phyloP scores from a whole-genome alignment of 179 eudicot species.

The Kewa caespitosa region DNA sequence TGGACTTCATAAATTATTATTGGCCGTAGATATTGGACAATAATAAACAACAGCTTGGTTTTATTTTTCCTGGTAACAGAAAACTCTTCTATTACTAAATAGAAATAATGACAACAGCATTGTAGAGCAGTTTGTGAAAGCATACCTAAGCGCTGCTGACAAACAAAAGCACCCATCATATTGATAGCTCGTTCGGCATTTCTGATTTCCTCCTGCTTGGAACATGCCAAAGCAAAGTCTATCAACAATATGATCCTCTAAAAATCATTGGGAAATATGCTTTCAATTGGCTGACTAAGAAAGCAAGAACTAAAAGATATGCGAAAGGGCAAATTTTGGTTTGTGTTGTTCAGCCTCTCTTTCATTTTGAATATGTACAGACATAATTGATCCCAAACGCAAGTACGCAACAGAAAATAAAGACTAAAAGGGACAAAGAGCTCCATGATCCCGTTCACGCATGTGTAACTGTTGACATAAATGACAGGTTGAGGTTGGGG shows the following conservation, averaged over 20 bases:
- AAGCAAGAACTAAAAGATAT: neutral
- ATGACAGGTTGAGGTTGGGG: neutral
- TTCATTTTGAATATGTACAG: constrained; percentile 1
- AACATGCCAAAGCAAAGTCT: constrained; percentile 19
- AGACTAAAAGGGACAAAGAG: neutral
- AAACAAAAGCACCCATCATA: constrained; percentile 80
- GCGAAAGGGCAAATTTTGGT: neutral
- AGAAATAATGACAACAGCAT: neutral
- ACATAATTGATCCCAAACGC: constrained; percentile 5
- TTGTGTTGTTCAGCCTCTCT: neutral
- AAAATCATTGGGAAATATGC: neutral
- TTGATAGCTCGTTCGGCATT: constrained; percentile 66
- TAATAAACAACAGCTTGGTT: neutral
- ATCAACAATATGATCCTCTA: neutral
- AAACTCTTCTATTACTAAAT: no score
- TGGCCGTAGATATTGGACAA: neutral
- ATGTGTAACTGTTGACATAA: neutral
- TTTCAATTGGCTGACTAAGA: constrained; percentile 1
- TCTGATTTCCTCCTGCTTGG: constrained; percentile 66
- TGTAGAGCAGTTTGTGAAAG: neutral
- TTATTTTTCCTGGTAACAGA: neutral
- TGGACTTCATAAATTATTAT: neutral
- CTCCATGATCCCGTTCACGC: neutral
- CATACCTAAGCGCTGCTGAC: constrained; percentile 68
- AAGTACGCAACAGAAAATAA: neutral